Evolutionary conservation across 331 rosid genomes (phyloP).

Genomic region (Quercus phellos): DNA sequence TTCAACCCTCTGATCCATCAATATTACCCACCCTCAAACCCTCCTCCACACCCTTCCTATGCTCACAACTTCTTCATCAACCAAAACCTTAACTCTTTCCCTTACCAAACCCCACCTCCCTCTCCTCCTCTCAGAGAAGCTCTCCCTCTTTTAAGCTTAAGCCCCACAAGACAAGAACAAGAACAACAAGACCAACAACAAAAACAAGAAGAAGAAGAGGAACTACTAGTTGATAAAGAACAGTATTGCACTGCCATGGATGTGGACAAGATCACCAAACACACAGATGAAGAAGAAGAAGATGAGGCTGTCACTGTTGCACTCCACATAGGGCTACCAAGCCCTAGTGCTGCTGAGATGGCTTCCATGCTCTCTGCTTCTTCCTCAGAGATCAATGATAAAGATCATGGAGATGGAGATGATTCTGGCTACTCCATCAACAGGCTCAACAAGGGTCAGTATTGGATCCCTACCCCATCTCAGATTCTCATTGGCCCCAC

Average conservation of each 20-base stretch:
- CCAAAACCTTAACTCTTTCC: slow-evolving; percentile 13
- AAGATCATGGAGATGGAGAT: slow-evolving; percentile 29
- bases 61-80: slow-evolving; percentile 28
- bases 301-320: slow-evolving; percentile 64
- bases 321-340: slow-evolving; percentile 84
- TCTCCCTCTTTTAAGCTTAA: slow-evolving; percentile 61
- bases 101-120: slow-evolving; percentile 36
- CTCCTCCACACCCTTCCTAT: slow-evolving; percentile 3
- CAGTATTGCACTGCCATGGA: slow-evolving; percentile 38
- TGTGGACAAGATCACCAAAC: slow-evolving; percentile 17
- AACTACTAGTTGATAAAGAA: not conserved
- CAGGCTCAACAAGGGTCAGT: slow-evolving; percentile 84
- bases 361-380: slow-evolving; percentile 56
- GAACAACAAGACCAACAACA: not conserved
- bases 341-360: slow-evolving; percentile 89
- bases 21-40: slow-evolving; percentile 31
- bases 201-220: not conserved
- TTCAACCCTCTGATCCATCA: slow-evolving; percentile 41
- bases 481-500: slow-evolving; percentile 99
- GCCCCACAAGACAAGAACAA: slow-evolving; percentile 32
- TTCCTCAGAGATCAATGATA: slow-evolving; percentile 33
- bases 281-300: slow-evolving; percentile 7
- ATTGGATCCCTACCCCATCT: slow-evolving; percentile 99
- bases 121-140: slow-evolving; percentile 85
- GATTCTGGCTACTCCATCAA: slow-evolving; percentile 43